phyloP scores from a whole-genome alignment of 202 grass and related monocot species.

The Thinopyrum obtusiflorum region DNA sequence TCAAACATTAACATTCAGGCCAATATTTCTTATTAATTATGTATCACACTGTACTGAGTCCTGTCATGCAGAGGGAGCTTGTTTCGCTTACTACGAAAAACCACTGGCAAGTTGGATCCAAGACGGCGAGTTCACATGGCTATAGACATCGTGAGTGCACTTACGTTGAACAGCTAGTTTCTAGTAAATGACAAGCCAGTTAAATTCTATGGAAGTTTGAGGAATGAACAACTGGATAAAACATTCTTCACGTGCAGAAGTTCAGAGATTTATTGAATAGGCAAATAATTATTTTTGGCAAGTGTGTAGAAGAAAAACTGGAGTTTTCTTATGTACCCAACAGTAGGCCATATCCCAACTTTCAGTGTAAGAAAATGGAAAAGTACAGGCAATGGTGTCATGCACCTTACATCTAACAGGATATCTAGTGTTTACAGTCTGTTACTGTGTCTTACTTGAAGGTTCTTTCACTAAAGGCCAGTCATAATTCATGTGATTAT shows the following conservation, averaged over 20 bases:
- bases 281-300: constrained; percentile 8
- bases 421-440: background rate
- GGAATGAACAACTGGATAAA: background rate
- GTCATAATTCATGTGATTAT: too few relatives aligned
- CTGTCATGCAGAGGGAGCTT: constrained; percentile 66
- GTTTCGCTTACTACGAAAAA: constrained; percentile 89
- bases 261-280: constrained; percentile 1
- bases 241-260: constrained; percentile 9
- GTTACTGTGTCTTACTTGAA: background rate
- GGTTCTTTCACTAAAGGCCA: background rate
- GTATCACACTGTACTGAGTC: constrained; percentile 22
- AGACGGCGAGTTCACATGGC: constrained; percentile 78
- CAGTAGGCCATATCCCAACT: background rate
- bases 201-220: background rate
- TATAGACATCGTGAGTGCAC: constrained; percentile 76
- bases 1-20: background rate
- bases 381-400: background rate
- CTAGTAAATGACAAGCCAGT: constrained; percentile 17
- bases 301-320: background rate
- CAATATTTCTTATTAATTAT: background rate
- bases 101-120: constrained; percentile 54
- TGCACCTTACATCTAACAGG: constrained; percentile 9
- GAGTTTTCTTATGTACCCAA: background rate
- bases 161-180: constrained; percentile 13
- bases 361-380: constrained; percentile 10